Conservation (phyloP, 495 filamentous ascomycete species). For the Bombardia bombarda region DNA sequence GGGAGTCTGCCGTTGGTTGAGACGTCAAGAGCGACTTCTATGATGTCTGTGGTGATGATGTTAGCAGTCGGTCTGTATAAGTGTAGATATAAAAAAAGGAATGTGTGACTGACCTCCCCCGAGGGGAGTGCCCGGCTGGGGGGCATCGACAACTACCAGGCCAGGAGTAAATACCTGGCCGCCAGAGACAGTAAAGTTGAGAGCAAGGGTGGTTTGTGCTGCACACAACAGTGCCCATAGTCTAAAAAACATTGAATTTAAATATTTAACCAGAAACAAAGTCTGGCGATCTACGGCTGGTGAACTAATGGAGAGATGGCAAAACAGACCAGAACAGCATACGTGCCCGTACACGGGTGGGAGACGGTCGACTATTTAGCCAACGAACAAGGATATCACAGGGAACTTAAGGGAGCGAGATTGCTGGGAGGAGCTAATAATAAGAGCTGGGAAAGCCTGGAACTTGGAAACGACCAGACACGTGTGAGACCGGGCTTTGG, state of each 20-base stretch:
- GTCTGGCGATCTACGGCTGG: slow-evolving; percentile 17
- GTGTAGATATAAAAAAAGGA: not conserved
- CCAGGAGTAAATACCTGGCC: slow-evolving; percentile 60
- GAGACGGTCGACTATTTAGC: slow-evolving; percentile 16
- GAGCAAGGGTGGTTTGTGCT: slow-evolving; percentile 18
- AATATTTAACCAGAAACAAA: slow-evolving; percentile 8
- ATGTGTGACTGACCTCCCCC: slow-evolving; percentile 46
- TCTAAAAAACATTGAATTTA: slow-evolving; percentile 3
- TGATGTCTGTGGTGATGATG: slow-evolving; percentile 34
- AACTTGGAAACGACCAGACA: slow-evolving; percentile 1
- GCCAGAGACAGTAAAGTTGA: slow-evolving; percentile 44
- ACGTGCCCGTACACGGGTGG: not conserved
- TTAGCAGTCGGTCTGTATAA: not conserved
- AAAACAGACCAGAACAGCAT: not conserved
- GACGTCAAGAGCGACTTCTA: slow-evolving; percentile 60
- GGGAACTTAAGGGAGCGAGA: slow-evolving; percentile 15
- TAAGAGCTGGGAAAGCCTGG: not conserved
- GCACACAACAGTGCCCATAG: slow-evolving; percentile 7
- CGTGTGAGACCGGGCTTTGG: no score
- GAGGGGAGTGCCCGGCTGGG: slow-evolving; percentile 58
- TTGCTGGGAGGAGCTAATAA: slow-evolving; percentile 10
- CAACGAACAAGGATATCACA: slow-evolving; percentile 2
- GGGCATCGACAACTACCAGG: slow-evolving; percentile 53
- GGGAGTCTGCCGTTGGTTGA: slow-evolving; percentile 54
- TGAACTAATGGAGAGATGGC: slow-evolving; percentile 2